Evolutionary conservation across 306 rosid species (phyloP).

Genomic region (Crotalaria pallida): DNA sequence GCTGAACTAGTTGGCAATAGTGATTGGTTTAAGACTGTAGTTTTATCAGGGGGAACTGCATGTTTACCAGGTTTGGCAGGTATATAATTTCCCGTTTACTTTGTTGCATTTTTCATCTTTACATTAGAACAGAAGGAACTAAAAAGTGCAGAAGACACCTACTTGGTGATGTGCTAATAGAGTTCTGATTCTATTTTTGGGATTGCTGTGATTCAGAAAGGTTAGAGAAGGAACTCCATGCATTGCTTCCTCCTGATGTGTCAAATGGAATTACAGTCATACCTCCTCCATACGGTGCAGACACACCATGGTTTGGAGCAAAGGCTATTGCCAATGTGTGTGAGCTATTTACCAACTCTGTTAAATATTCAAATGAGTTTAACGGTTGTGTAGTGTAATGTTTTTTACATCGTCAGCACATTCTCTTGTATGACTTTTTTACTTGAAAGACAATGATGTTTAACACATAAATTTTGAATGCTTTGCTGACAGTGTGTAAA

Average conservation of each 20-base stretch:
- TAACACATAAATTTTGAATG: too few relatives aligned
- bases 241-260: constrained; percentile 41
- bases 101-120: not conserved
- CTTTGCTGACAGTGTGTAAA: too few relatives aligned
- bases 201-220: constrained; percentile 41
- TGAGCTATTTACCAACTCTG: constrained; percentile 36
- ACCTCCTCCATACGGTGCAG: constrained; percentile 70
- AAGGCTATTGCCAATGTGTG: constrained; percentile 68
- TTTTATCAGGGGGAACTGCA: constrained; percentile 72
- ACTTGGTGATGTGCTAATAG: not conserved
- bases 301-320: constrained; percentile 81
- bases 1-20: constrained; percentile 53
- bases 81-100: not conserved
- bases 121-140: not conserved
- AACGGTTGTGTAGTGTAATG: too few relatives aligned
- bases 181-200: constrained; percentile 1
- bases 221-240: constrained; percentile 57
- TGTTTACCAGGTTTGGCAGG: constrained; percentile 88
- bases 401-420: too few relatives aligned
- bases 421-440: too few relatives aligned
- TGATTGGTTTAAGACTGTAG: constrained; percentile 68
- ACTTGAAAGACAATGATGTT: too few relatives aligned
- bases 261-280: constrained; percentile 50
- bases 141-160: not conserved
- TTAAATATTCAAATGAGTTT: not conserved